These are phyloP conservation scores for Rhizopus stolonifer DNA, from an alignment of 371 early-diverging fungal genomes.

Conservation along the genomic window DNA sequence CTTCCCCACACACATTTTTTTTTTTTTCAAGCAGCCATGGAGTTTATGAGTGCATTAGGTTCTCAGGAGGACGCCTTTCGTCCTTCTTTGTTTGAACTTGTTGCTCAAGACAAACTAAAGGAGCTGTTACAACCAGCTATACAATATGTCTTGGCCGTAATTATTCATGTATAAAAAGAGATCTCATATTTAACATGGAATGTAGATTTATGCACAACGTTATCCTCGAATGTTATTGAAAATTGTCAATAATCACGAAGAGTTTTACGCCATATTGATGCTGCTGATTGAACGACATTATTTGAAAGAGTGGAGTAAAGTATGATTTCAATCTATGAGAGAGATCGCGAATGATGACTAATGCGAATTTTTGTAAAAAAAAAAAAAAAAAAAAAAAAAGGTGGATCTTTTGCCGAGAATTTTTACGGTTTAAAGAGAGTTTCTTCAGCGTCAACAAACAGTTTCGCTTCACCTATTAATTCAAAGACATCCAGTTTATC, in stretches of 20 bases:
- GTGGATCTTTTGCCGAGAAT: conserved; percentile 88
- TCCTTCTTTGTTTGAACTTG: conserved; percentile 88
- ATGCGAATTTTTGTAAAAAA: conserved; percentile 5
- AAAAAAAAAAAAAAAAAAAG: too few species aligned
- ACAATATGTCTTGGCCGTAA: conserved; percentile 80
- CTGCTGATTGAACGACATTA: conserved; percentile 80
- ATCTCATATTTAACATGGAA: background rate
- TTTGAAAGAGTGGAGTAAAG: conserved; percentile 73
- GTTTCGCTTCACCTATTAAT: conserved; percentile 21
- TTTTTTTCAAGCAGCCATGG: conserved; percentile 53
- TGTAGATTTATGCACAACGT: conserved; percentile 81
- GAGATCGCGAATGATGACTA: conserved; percentile 1
- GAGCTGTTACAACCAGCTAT: conserved; percentile 85
- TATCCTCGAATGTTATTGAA: conserved; percentile 82
- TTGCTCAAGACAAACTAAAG: conserved; percentile 81
- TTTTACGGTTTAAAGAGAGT: conserved; percentile 89
- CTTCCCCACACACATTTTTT: background rate
- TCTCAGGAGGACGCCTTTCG: conserved; percentile 70
- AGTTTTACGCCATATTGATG: conserved; percentile 77
- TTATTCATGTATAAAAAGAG: conserved; percentile 8
- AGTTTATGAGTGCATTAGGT: conserved; percentile 83
- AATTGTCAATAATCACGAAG: conserved; percentile 77
- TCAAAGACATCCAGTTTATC: conserved; percentile 34
- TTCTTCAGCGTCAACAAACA: conserved; percentile 29
- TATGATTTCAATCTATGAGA: conserved; percentile 1